Percentiles rank a stretch among this genome's conserved stretches.
These are phyloP conservation scores for Kodamaea kaohsiungensis DNA, from an alignment of 805 yeast genomes.

Conservation along the genomic window DNA sequence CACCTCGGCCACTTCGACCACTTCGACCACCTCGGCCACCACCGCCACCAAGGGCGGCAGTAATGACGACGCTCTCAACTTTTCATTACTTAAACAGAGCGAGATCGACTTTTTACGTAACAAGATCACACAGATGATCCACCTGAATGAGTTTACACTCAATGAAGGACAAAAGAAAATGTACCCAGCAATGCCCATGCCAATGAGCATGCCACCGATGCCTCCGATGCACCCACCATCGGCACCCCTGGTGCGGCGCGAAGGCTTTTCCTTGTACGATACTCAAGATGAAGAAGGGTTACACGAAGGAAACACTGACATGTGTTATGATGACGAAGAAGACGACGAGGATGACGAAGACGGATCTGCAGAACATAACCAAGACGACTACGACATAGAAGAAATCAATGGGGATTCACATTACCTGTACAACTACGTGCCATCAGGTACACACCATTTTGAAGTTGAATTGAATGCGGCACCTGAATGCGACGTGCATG, in stretches of 20 bases:
- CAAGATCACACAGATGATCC: conserved; percentile 26
- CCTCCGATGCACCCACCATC: conserved; percentile 3
- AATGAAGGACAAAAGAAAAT: not conserved
- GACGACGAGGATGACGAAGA: conserved; percentile 26
- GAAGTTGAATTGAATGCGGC: conserved; percentile 42
- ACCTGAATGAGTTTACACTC: conserved; percentile 14
- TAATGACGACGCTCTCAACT: conserved; percentile 1
- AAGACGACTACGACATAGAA: conserved; percentile 41
- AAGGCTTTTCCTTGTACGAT: conserved; percentile 36
- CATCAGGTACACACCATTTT: conserved; percentile 34
- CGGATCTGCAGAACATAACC: conserved; percentile 11
- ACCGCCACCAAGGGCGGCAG: not conserved
- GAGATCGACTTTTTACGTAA: conserved; percentile 32
- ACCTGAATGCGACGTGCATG: conserved; percentile 33
- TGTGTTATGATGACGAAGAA: conserved; percentile 17
- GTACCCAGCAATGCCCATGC: conserved; percentile 2
- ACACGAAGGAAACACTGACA: conserved; percentile 32
- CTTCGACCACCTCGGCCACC: too few species aligned
- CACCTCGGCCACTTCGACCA: too few species aligned
- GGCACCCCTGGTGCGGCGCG: conserved; percentile 4
- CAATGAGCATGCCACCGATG: conserved; percentile 3
- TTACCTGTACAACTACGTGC: conserved; percentile 30
- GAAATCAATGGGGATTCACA: conserved; percentile 31
- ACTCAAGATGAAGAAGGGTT: conserved; percentile 42
- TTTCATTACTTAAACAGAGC: conserved; percentile 21